phyloP scores from a whole-genome alignment of 345 rosid genomes.

The Boechera stricta region DNA sequence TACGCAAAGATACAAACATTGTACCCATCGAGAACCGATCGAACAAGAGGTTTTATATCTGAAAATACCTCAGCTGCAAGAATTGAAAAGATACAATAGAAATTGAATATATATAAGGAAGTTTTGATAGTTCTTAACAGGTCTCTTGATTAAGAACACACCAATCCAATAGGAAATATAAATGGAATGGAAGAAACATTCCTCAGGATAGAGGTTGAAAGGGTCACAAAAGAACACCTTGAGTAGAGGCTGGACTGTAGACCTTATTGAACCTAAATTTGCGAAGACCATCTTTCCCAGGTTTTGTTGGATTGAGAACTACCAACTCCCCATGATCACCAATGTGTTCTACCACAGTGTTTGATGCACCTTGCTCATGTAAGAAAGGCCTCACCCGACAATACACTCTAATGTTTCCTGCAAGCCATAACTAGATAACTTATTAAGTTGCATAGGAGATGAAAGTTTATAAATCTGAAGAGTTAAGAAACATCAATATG shows the following conservation, averaged over 20 bases:
- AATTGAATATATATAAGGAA: not conserved
- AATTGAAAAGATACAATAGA: conserved; percentile 22
- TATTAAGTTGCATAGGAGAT: conserved; percentile 19
- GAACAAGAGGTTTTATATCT: conserved; percentile 75
- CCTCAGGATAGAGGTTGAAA: not conserved
- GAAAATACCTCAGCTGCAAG: conserved; percentile 77
- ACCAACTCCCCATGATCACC: conserved; percentile 80
- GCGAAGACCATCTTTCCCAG: conserved; percentile 75
- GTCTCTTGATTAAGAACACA: not conserved
- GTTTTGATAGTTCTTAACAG: not conserved
- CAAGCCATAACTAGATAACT: conserved; percentile 13
- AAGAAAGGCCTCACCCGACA: conserved; percentile 87
- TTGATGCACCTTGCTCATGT: conserved; percentile 59
- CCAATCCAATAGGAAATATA: not conserved
- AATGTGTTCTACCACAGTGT: conserved; percentile 59
- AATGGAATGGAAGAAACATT: not conserved
- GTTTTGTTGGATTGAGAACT: conserved; percentile 77
- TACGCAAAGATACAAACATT: conserved; percentile 95
- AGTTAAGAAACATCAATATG: not conserved
- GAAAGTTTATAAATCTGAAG: not conserved
- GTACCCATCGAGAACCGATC: conserved; percentile 86
- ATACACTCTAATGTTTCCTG: conserved; percentile 93
- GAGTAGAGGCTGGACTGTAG: conserved; percentile 73
- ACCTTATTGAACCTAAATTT: conserved; percentile 83
- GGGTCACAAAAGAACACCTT: conserved; percentile 61